Base-by-base conservation (phyloP, 169 alveolate species). In the Plasmodium relictum region DNA sequence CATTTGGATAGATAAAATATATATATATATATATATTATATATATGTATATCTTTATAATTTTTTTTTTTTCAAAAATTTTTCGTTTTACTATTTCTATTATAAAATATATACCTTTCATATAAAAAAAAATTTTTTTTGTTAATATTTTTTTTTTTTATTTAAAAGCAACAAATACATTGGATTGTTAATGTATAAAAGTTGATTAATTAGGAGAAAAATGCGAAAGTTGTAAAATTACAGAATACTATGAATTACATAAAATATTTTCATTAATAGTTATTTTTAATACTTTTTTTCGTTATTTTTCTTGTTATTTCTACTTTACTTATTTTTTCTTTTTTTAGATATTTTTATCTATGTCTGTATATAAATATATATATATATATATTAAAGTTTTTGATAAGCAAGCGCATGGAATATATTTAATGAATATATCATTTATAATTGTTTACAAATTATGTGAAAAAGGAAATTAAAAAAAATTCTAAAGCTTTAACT, bases 21-120 rank as follows among this genome's bases (percentile, higher is more conserved):
- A 48, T 48, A 48, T 48, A 48, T 48, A 48, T 14, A 48, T 41
- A 69, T 59, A 69, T 56, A 69, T 18, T 69, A 24, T 62, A 39
- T 69, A 16, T 12, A 39, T 20, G 12, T 31, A 16, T 4, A 48
- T 8, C 1, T 48, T 10, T 18, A 41, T 66, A 50, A 31, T 48
- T 48, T 48, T 48, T 48, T 48, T 48, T 48, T 48, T 48, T 48
- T 14, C 5, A 2, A 1, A 2, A 14, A 48, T 14, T 0, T 48
- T 10, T 48, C 16, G 58, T 48, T 9, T 48, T 10, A 48, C 5
- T 2, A 48, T 48, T 48, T 48, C 12, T 48, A 10, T 48, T 48
- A 14, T 48, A 14, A 48, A 31, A 48, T 44, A 44, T 44, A 48
- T 48, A 48, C 1, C 5, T 9, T 48, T 1, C 58, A 48, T 48